Conservation (phyloP, 768 basidiomycete species). For the Daedaleopsis sinensis region DNA sequence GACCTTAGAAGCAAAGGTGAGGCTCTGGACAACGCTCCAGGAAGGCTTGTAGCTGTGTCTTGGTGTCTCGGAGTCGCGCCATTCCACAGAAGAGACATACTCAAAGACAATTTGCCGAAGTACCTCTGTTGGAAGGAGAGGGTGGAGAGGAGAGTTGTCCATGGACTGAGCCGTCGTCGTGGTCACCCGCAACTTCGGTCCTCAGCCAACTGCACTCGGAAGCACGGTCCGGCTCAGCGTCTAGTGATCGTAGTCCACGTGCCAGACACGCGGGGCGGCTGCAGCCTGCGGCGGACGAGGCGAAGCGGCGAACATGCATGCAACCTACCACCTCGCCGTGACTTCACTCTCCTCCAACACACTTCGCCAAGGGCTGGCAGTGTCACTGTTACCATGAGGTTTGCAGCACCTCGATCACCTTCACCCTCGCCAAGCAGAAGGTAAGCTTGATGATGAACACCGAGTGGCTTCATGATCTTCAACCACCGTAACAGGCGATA, state of each 20-base stretch:
- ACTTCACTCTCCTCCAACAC: too few relatives aligned
- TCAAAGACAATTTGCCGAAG: constrained; percentile 12
- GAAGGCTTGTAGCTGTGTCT: constrained; percentile 15
- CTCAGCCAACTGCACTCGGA: too few relatives aligned
- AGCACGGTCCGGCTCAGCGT: too few relatives aligned
- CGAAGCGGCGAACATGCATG: too few relatives aligned
- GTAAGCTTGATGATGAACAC: constrained; percentile 25
- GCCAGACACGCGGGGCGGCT: too few relatives aligned
- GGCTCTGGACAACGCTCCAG: constrained; percentile 14
- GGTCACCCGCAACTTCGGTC: too few relatives aligned
- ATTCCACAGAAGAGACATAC: neutral
- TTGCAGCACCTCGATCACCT: constrained; percentile 53
- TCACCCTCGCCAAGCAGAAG: constrained; percentile 52
- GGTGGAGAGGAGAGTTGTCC: neutral
- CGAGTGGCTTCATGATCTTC: constrained; percentile 1
- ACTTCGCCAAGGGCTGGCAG: too few relatives aligned
- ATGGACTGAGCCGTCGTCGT: neutral
- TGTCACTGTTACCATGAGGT: constrained; percentile 44
- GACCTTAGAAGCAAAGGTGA: constrained; percentile 6
- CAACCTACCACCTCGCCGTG: too few relatives aligned
- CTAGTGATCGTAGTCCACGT: too few relatives aligned
- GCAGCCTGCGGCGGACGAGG: too few relatives aligned
- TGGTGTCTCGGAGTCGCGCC: neutral
- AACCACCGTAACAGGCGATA: constrained; percentile 13
- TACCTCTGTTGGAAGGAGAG: constrained; percentile 18